phyloP scores from a whole-genome alignment of 2,329 filamentous ascomycete genomes.

The Trichoderma oligosporum region DNA sequence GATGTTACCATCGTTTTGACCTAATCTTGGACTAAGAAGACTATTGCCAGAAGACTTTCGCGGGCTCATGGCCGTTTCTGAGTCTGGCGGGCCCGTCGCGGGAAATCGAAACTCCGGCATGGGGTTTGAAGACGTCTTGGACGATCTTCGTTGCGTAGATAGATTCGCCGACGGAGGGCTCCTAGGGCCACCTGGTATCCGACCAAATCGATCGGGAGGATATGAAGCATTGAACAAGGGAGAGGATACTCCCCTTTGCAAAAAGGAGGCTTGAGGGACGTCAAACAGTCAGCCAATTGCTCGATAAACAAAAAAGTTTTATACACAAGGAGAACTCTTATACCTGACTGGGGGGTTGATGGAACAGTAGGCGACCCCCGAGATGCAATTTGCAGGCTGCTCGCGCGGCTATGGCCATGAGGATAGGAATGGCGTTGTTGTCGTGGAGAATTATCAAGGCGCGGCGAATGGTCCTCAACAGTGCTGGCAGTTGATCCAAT shows the following conservation, averaged over 20 bases:
- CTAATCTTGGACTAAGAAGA: constrained; percentile 38
- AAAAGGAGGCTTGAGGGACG: constrained; percentile 8
- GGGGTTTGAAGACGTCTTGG: constrained; percentile 40
- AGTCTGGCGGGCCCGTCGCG: constrained; percentile 41
- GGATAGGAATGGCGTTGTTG: constrained; percentile 46
- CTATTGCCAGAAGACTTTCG: constrained; percentile 36
- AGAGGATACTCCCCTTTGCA: constrained; percentile 44
- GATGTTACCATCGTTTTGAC: constrained; percentile 35
- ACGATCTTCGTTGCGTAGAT: constrained; percentile 37
- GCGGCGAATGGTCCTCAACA: constrained; percentile 45
- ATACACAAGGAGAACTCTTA: constrained; percentile 12
- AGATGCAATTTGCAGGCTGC: constrained; percentile 69
- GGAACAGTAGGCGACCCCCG: constrained; percentile 43
- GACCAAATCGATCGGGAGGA: constrained; percentile 46
- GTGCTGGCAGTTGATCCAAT: constrained; percentile 55
- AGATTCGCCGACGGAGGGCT: constrained; percentile 44
- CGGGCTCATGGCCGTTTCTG: constrained; percentile 32
- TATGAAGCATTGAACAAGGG: constrained; percentile 55
- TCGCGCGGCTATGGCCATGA: constrained; percentile 70
- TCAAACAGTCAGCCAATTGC: constrained; percentile 8
- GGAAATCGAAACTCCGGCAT: constrained; percentile 58
- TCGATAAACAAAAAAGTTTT: no score
- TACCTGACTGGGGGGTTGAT: constrained; percentile 39
- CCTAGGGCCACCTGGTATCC: constrained; percentile 41
- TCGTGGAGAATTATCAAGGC: constrained; percentile 40